phyloP scores from a whole-genome alignment of 163 green algal species.

The Scenedesmus sp. region DNA sequence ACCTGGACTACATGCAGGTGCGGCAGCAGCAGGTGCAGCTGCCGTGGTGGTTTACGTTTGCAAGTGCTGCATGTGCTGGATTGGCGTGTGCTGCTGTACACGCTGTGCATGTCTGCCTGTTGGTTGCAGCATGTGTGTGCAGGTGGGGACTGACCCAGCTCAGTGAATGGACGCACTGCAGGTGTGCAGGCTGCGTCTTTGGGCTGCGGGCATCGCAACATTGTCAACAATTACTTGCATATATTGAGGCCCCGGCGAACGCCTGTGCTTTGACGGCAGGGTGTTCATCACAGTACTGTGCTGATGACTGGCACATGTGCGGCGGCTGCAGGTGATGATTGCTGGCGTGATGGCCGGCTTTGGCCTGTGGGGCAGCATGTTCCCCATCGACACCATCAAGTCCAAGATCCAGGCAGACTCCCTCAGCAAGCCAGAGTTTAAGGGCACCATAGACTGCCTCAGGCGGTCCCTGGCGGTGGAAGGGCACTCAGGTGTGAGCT shows the following conservation, averaged over 20 bases:
- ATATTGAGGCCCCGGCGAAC: too few species aligned
- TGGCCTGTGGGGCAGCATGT: slow-evolving; percentile 71
- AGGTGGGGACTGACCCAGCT: not conserved
- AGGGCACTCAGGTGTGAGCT: not conserved
- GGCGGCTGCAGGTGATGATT: slow-evolving; percentile 57
- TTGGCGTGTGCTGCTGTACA: not conserved
- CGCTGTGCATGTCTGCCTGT: not conserved
- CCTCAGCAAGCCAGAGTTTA: slow-evolving; percentile 58
- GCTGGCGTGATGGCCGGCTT: slow-evolving; percentile 67
- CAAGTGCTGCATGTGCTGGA: not conserved
- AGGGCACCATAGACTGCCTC: slow-evolving; percentile 58
- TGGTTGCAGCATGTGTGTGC: not conserved
- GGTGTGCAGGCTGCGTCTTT: not conserved
- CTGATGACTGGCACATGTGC: not conserved
- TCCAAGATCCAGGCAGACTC: slow-evolving; percentile 66
- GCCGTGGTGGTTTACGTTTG: not conserved
- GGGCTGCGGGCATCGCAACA: too few species aligned
- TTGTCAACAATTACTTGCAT: not conserved
- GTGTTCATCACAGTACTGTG: too few species aligned
- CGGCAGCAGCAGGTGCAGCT: too few species aligned
- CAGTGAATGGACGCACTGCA: too few species aligned
- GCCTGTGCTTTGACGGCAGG: too few species aligned
- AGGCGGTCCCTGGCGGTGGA: slow-evolving; percentile 24
- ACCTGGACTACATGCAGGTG: slow-evolving; percentile 60
- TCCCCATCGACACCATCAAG: slow-evolving; percentile 74